Percentiles rank a stretch among this genome's conserved stretches.
Conservation (phyloP, 1,284 basidiomycete genomes). For the Moesziomyces sp. region DNA sequence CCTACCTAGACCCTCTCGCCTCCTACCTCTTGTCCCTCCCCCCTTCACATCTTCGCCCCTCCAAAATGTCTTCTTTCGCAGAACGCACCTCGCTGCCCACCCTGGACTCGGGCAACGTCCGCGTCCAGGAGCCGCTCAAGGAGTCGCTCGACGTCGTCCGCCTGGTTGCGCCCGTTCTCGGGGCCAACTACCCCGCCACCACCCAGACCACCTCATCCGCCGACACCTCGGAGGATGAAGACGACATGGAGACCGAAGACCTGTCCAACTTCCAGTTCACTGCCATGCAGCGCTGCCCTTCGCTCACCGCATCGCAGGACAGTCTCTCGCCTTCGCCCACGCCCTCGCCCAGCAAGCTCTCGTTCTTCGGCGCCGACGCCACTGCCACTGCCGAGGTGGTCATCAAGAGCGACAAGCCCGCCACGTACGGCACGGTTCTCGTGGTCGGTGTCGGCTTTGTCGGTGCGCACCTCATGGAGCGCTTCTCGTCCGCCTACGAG, state of each 20-base stretch:
- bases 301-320: constrained; percentile 32
- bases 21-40: neutral
- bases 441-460: constrained; percentile 40
- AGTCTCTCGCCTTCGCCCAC: constrained; percentile 23
- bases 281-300: constrained; percentile 28
- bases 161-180: constrained; percentile 14
- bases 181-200: constrained; percentile 5
- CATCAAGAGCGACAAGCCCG: constrained; percentile 4
- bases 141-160: constrained; percentile 13
- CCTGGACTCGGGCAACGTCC: constrained; percentile 9
- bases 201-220: neutral
- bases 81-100: constrained; percentile 15
- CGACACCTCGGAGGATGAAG: constrained; percentile 16
- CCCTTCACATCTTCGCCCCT: neutral
- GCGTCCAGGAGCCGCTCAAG: constrained; percentile 19
- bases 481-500: constrained; percentile 36
- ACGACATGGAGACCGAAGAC: constrained; percentile 15
- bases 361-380: constrained; percentile 8
- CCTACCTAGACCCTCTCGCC: neutral
- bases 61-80: constrained; percentile 17
- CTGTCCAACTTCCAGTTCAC: constrained; percentile 11
- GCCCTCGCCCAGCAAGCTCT: constrained; percentile 19
- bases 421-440: constrained; percentile 26
- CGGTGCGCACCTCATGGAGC: constrained; percentile 35
- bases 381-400: neutral